These are phyloP conservation scores for Gloeophyllum trabeum DNA, from an alignment of 768 basidiomycete genomes.

Conservation along the genomic window DNA sequence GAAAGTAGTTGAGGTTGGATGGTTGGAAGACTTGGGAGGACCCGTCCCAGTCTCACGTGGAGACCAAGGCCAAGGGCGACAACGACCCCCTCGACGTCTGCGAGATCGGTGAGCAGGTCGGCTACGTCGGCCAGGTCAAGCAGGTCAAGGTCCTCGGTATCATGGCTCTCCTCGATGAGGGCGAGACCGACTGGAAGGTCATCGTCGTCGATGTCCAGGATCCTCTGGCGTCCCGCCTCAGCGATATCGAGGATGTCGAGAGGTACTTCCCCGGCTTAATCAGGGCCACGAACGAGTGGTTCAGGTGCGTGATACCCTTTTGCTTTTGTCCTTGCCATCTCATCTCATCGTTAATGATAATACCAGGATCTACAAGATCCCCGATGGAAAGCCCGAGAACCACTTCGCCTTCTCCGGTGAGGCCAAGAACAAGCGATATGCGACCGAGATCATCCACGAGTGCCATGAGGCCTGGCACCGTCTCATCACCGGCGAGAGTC, in stretches of 20 bases:
- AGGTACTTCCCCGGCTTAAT: slow-evolving; percentile 94
- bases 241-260: slow-evolving; percentile 99
- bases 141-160: slow-evolving; percentile 99
- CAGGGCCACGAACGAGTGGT: slow-evolving; percentile 98
- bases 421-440: slow-evolving; percentile 99
- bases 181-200: slow-evolving; percentile 99
- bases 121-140: slow-evolving; percentile 94
- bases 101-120: slow-evolving; percentile 98
- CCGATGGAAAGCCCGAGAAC: slow-evolving; percentile 95
- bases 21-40: slow-evolving; percentile 90
- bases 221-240: slow-evolving; percentile 91
- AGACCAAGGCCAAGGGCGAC: slow-evolving; percentile 98
- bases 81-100: slow-evolving; percentile 99
- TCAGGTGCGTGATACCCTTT: slow-evolving; percentile 46
- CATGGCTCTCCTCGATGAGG: slow-evolving; percentile 99
- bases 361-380: slow-evolving; percentile 86
- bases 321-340: neutral
- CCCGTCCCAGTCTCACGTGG: slow-evolving; percentile 73
- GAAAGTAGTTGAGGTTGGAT: slow-evolving; percentile 4
- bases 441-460: slow-evolving; percentile 97
- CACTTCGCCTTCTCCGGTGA: slow-evolving; percentile 98
- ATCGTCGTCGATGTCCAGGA: slow-evolving; percentile 95
- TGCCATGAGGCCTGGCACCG: slow-evolving; percentile 98
- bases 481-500: slow-evolving; percentile 70
- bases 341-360: slow-evolving; percentile 3